Base-by-base conservation (phyloP, 208 protist genomes). In the Leishmania braziliensis region DNA sequence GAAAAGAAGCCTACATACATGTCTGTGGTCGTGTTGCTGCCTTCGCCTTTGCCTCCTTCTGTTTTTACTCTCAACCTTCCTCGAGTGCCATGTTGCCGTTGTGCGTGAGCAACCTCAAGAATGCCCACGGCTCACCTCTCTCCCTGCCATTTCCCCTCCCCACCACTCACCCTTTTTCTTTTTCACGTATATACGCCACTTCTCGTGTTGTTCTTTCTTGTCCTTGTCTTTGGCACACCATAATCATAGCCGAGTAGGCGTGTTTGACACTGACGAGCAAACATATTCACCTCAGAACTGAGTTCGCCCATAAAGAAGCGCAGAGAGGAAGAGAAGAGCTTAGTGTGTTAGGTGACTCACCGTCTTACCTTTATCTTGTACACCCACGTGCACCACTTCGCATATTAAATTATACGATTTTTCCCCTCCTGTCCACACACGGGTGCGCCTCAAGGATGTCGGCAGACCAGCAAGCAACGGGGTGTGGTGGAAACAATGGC, bases 391-490 rank as follows among this genome's bases (percentile, higher is more conserved):
- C 70, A 36, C 23, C 48, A 75, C n/a, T n/a, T 29, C 23, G 18
- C 70, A 36, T 23, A 39, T 39, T 26, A 5, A 12, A 56, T 33
- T n/a, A 58, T 36, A 33, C 48, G 10, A 0, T 43, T 39, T 10
- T 3, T 56, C 14, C 43, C 8, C 12, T 56, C 39, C 23, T 16
- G 33, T 50, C 56, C 72, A 43, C 48, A 39, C 72, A 53, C 72
- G 5, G 8, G 46, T 76, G 46, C n/a, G 51, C 72, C 20, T 76
- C 51, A 10, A 62, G 51, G 72, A 76, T 76, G 72, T 62, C 72
- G 33, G 50, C 33, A 43, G 72, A 58, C 18, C 9, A 56, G 29
- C 18, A 23, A 46, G 51, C 10, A 62, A 18, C 5, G 50, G n/a
- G 18, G 1, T 20, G 48, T 29, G n/a, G n/a, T 76, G 51, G 72